Conservation (phyloP, 2,329 filamentous ascomycete genomes). For the Tolypocladium nubicola region DNA sequence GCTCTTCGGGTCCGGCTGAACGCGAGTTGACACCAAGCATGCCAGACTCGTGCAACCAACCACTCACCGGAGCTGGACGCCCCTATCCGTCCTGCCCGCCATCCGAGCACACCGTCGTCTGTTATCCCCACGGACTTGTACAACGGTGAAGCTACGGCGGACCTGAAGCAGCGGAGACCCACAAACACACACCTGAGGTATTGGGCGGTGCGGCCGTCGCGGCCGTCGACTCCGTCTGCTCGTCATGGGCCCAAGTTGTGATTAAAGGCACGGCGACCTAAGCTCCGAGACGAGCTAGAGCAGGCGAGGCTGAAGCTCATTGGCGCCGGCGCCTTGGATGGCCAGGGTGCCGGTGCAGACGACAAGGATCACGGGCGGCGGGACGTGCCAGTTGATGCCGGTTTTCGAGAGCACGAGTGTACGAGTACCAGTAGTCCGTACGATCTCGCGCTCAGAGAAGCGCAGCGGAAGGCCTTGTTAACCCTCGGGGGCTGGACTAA, state of each 20-base stretch:
- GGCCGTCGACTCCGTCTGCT: background rate
- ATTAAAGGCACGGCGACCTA: conserved; percentile 16
- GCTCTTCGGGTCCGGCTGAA: background rate
- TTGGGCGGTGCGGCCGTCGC: background rate
- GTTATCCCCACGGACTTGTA: background rate
- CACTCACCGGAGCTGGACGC: background rate
- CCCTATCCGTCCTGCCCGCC: background rate
- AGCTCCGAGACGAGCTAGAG: conserved; percentile 15
- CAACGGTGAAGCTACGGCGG: background rate
- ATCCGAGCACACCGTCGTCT: background rate
- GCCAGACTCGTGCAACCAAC: background rate
- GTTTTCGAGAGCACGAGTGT: background rate
- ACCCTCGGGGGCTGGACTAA: too few relatives aligned
- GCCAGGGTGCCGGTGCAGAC: background rate
- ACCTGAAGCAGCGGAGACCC: background rate
- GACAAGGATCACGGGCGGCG: background rate
- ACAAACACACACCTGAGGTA: background rate
- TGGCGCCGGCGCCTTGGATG: conserved; percentile 5
- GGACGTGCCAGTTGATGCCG: background rate
- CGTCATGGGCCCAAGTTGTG: conserved; percentile 1
- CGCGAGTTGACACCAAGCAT: background rate
- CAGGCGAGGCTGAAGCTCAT: conserved; percentile 9
- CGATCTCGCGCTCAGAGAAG: too few relatives aligned
- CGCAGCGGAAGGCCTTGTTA: too few relatives aligned
- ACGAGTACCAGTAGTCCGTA: too few relatives aligned